phyloP scores from a whole-genome alignment of 768 basidiomycete species.

The Epithele typhae region DNA sequence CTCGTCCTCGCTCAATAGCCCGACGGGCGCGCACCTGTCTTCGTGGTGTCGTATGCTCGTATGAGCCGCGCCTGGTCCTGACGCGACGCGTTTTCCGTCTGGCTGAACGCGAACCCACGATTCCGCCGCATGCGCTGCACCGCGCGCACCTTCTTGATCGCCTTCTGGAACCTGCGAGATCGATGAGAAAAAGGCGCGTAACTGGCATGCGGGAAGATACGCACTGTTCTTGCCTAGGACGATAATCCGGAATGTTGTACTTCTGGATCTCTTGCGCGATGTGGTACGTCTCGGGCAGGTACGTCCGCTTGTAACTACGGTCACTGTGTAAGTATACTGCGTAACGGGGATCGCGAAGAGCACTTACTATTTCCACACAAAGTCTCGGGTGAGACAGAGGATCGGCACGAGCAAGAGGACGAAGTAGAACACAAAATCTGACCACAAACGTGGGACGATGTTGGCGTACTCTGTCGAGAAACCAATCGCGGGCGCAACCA shows the following conservation, averaged over 20 bases:
- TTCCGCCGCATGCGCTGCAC: slow-evolving; percentile 96
- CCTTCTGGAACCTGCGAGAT: slow-evolving; percentile 82
- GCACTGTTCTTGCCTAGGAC: slow-evolving; percentile 95
- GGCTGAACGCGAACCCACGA: slow-evolving; percentile 96
- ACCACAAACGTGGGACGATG: slow-evolving; percentile 89
- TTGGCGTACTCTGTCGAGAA: slow-evolving; percentile 90
- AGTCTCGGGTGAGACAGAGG: slow-evolving; percentile 82
- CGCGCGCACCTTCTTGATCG: slow-evolving; percentile 99
- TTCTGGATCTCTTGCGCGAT: slow-evolving; percentile 99
- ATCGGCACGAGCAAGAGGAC: slow-evolving; percentile 79
- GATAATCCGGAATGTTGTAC: slow-evolving; percentile 95
- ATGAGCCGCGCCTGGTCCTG: slow-evolving; percentile 88
- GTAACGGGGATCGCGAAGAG: slow-evolving; percentile 7
- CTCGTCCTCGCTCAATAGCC: slow-evolving; percentile 44
- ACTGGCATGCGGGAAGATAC: slow-evolving; percentile 23
- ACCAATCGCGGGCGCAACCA: slow-evolving; percentile 78
- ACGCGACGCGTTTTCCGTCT: slow-evolving; percentile 81
- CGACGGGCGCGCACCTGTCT: slow-evolving; percentile 64
- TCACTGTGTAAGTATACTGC: neutral
- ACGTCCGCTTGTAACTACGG: slow-evolving; percentile 85
- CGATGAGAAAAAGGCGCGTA: slow-evolving; percentile 8
- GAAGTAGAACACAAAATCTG: slow-evolving; percentile 85
- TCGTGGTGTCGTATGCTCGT: slow-evolving; percentile 84
- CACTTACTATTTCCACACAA: slow-evolving; percentile 95
- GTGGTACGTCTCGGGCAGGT: slow-evolving; percentile 90